Percentiles rank a stretch among this genome's conserved stretches.
Conservation (phyloP, 2,329 filamentous ascomycete species). For the Colletotrichum brevisporum region DNA sequence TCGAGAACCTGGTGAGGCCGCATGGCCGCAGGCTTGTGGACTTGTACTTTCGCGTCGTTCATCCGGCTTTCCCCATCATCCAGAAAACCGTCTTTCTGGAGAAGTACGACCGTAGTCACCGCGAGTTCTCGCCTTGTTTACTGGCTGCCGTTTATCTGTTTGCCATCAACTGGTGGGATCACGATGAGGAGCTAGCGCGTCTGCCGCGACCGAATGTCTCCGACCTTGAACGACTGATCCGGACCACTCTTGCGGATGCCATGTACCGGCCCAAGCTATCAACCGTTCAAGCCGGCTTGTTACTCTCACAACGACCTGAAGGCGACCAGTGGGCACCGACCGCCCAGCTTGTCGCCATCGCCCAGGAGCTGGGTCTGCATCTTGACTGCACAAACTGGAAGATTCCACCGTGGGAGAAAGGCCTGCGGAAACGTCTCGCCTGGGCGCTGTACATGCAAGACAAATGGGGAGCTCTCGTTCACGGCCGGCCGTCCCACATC, state of each 20-base stretch:
- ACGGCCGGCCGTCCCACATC: constrained; percentile 86
- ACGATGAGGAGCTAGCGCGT: constrained; percentile 75
- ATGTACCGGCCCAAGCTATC: constrained; percentile 87
- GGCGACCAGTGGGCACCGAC: constrained; percentile 88
- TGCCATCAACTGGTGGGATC: constrained; percentile 90
- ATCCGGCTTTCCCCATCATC: constrained; percentile 85
- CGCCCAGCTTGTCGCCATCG: constrained; percentile 87
- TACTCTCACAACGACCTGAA: constrained; percentile 82
- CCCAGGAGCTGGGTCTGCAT: constrained; percentile 89
- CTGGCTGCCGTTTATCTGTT: constrained; percentile 87
- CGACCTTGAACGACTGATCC: constrained; percentile 80
- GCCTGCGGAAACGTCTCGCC: constrained; percentile 85
- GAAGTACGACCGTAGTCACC: constrained; percentile 80
- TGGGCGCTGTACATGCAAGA: constrained; percentile 97
- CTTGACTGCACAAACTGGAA: constrained; percentile 90
- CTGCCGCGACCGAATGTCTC: constrained; percentile 79
- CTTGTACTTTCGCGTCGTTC: constrained; percentile 85
- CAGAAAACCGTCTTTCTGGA: constrained; percentile 86
- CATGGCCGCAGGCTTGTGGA: constrained; percentile 84
- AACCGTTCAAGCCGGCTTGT: constrained; percentile 81
- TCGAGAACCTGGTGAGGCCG: constrained; percentile 82
- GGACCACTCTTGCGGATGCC: constrained; percentile 80
- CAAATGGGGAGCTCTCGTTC: constrained; percentile 88
- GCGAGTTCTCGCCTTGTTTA: constrained; percentile 81
- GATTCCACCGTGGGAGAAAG: constrained; percentile 89